Evolutionary conservation across 108 stramenopile genomes (phyloP).

Genomic region (Aurantiochytrium sp.): DNA sequence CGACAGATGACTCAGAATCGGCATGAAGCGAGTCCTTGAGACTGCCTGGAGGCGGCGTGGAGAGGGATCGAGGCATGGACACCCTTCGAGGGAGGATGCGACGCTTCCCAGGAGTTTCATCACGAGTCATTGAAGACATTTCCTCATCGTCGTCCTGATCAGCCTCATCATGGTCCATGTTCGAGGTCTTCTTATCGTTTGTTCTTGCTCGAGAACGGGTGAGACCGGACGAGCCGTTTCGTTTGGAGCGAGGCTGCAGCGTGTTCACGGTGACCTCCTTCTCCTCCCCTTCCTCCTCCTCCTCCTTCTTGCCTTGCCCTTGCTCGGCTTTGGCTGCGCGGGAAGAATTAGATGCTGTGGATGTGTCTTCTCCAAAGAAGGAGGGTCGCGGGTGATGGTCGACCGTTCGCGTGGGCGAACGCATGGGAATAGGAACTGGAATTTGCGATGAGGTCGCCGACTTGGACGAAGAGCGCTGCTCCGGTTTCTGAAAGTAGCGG

Average conservation of each 20-base stretch:
- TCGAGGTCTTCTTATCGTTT: too few species aligned
- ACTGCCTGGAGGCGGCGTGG: neutral
- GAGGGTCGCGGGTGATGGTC: neutral
- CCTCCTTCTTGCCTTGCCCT: neutral
- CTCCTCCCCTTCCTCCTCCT: neutral
- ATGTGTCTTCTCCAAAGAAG: neutral
- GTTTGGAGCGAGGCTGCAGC: neutral
- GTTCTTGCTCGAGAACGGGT: neutral
- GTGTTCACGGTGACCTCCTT: neutral
- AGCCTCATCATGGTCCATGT: too few species aligned
- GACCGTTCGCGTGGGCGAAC: neutral
- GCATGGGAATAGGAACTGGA: neutral
- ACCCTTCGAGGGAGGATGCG: neutral
- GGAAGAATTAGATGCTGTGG: too few species aligned
- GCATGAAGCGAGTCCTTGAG: neutral
- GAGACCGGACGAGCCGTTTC: neutral
- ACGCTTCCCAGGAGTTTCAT: neutral
- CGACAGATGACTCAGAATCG: neutral
- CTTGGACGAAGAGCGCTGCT: neutral
- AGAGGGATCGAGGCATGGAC: neutral
- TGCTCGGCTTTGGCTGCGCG: too few species aligned
- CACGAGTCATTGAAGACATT: too few species aligned
- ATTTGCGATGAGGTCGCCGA: neutral
- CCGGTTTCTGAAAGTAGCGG: constrained; percentile 2
- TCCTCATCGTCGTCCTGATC: too few species aligned